Conservation (phyloP, 1,284 basidiomycete species). For the Tilletia walkeri region DNA sequence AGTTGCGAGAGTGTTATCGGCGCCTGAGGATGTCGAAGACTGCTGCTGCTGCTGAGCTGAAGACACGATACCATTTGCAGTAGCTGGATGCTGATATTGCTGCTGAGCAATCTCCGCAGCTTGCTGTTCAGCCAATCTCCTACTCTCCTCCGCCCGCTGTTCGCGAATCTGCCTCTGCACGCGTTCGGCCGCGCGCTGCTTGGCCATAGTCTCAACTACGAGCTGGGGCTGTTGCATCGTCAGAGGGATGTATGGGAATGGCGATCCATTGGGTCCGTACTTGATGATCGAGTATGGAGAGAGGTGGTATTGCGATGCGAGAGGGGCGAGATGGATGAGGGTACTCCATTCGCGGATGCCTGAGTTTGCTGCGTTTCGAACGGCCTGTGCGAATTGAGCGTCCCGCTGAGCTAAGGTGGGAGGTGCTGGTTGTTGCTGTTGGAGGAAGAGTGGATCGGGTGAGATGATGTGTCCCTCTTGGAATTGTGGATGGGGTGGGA, state of each 20-base stretch:
- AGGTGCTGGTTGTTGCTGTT: background rate
- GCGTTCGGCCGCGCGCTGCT: slow-evolving; percentile 37
- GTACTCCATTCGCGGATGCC: slow-evolving; percentile 44
- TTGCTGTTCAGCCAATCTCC: too few species aligned
- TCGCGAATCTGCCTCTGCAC: slow-evolving; percentile 27
- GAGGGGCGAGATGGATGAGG: slow-evolving; percentile 43
- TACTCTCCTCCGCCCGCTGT: slow-evolving; percentile 15
- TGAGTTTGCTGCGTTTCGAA: slow-evolving; percentile 11
- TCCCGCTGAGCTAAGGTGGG: slow-evolving; percentile 24
- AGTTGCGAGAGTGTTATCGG: background rate
- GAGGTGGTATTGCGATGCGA: slow-evolving; percentile 53
- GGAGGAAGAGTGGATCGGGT: too few species aligned
- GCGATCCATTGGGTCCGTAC: slow-evolving; percentile 38
- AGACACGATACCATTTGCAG: slow-evolving; percentile 16
- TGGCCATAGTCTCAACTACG: slow-evolving; percentile 32
- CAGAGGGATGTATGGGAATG: slow-evolving; percentile 50
- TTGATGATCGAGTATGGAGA: slow-evolving; percentile 48
- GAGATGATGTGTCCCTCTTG: too few species aligned
- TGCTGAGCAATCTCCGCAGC: too few species aligned
- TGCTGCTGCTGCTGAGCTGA: slow-evolving; percentile 23
- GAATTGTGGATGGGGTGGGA: too few species aligned
- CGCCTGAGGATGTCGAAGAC: background rate
- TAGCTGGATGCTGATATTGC: background rate
- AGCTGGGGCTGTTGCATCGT: slow-evolving; percentile 44
- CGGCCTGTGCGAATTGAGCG: slow-evolving; percentile 12